These are phyloP conservation scores for Panus rudis DNA, from an alignment of 768 basidiomycete genomes.

Conservation along the genomic window DNA sequence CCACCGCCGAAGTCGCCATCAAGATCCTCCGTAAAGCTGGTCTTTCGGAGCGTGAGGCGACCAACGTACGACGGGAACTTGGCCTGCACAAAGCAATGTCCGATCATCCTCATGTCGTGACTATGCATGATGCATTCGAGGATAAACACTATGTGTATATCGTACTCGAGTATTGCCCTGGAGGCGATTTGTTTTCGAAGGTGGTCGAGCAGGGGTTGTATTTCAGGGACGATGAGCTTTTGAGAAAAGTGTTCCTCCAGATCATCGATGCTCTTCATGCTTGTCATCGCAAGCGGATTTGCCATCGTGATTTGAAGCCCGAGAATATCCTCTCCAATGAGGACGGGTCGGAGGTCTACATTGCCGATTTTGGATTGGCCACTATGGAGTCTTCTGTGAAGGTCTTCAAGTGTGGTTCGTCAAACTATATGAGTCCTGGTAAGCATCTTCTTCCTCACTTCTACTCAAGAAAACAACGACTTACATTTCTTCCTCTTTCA, in stretches of 20 bases:
- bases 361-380: constrained; percentile 39
- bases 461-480: constrained; percentile 8
- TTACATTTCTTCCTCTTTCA: constrained; percentile 17
- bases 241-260: constrained; percentile 42
- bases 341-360: constrained; percentile 33
- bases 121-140: constrained; percentile 55
- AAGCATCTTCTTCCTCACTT: constrained; percentile 12
- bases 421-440: constrained; percentile 71
- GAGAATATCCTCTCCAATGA: constrained; percentile 76
- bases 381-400: constrained; percentile 12
- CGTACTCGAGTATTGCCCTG: constrained; percentile 37
- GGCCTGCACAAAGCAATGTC: constrained; percentile 44
- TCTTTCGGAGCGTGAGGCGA: constrained; percentile 4
- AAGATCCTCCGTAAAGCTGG: constrained; percentile 15
- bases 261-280: constrained; percentile 46
- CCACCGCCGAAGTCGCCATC: constrained; percentile 8
- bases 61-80: constrained; percentile 46
- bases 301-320: constrained; percentile 99
- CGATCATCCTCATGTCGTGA: constrained; percentile 56
- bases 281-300: constrained; percentile 48
- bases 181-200: constrained; percentile 39
- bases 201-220: constrained; percentile 32
- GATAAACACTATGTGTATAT: constrained; percentile 62
- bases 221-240: constrained; percentile 35
- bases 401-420: constrained; percentile 17